A percentile compares a stretch with the other conserved stretches of the same genome.
phyloP scores from a whole-genome alignment of 306 rosid genomes.

The Prunus armeniaca region DNA sequence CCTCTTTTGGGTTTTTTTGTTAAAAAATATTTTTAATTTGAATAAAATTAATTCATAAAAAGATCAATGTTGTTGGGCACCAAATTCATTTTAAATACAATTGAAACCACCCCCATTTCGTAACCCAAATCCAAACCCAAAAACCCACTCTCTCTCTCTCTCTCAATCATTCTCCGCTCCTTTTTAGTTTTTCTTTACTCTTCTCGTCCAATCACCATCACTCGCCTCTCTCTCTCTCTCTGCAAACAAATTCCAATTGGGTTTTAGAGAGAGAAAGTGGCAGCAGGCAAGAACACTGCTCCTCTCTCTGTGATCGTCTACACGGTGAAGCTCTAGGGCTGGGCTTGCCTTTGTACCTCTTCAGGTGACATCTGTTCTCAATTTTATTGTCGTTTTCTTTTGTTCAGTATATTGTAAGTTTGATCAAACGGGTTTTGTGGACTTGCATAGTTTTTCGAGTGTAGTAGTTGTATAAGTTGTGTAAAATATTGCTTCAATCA shows the following conservation, averaged over 20 bases:
- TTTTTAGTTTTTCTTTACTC: constrained; percentile 23
- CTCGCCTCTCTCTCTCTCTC: constrained; percentile 26
- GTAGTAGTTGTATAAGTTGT: background rate
- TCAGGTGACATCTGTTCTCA: background rate
- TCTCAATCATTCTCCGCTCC: constrained; percentile 66
- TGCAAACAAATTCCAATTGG: constrained; percentile 30
- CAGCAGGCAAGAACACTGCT: constrained; percentile 6
- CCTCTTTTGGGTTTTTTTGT: background rate
- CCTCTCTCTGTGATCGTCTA: constrained; percentile 14
- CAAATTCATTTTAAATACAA: constrained; percentile 57
- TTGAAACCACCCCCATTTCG: constrained; percentile 39
- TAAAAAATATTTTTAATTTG: background rate
- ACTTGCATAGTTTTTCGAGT: background rate
- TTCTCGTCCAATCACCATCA: constrained; percentile 55
- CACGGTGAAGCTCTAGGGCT: constrained; percentile 12
- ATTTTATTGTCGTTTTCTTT: background rate
- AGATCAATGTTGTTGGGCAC: constrained; percentile 28
- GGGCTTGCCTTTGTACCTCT: background rate
- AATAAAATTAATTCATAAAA: background rate
- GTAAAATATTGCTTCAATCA: background rate
- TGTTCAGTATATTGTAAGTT: background rate
- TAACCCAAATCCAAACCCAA: background rate
- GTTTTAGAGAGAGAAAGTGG: constrained; percentile 21
- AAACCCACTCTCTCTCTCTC: constrained; percentile 13
- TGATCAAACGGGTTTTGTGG: constrained; percentile 9